A percentile compares a stretch with the other conserved stretches of the same genome.
Conservation (phyloP, 495 filamentous ascomycete genomes). For the Pyronema omphalodes region DNA sequence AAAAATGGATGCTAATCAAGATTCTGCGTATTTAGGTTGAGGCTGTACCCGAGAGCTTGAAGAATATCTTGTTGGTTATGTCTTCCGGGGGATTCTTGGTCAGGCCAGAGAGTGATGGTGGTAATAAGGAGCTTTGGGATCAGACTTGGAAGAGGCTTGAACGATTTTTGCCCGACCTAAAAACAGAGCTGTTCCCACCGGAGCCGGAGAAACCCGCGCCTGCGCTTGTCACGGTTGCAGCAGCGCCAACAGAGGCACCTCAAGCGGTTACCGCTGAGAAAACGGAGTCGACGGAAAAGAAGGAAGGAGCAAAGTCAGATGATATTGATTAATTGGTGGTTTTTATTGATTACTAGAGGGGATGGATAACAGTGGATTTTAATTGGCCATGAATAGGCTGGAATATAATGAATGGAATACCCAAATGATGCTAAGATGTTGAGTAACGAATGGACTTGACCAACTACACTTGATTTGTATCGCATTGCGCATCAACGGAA, state of each 20-base stretch:
- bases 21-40: constrained; percentile 43
- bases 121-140: constrained; percentile 44
- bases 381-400: too few relatives aligned
- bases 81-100: constrained; percentile 70
- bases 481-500: too few relatives aligned
- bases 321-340: too few relatives aligned
- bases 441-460: too few relatives aligned
- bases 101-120: constrained; percentile 43
- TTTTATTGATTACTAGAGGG: too few relatives aligned
- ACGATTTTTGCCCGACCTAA: constrained; percentile 67
- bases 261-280: not conserved
- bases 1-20: constrained; percentile 4
- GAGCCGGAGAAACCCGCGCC: constrained; percentile 1
- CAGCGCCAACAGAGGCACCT: too few relatives aligned
- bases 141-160: constrained; percentile 83
- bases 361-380: too few relatives aligned
- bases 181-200: constrained; percentile 26
- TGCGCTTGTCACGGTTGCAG: too few relatives aligned
- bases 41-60: constrained; percentile 85
- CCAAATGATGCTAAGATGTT: too few relatives aligned
- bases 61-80: constrained; percentile 96
- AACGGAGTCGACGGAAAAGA: not conserved
- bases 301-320: not conserved
- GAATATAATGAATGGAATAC: too few relatives aligned
- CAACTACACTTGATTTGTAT: too few relatives aligned